Evolutionary conservation across 768 basidiomycete genomes (phyloP), one percentile per base, ranked within the genome.

Genomic region (Mycena latifolia): DNA sequence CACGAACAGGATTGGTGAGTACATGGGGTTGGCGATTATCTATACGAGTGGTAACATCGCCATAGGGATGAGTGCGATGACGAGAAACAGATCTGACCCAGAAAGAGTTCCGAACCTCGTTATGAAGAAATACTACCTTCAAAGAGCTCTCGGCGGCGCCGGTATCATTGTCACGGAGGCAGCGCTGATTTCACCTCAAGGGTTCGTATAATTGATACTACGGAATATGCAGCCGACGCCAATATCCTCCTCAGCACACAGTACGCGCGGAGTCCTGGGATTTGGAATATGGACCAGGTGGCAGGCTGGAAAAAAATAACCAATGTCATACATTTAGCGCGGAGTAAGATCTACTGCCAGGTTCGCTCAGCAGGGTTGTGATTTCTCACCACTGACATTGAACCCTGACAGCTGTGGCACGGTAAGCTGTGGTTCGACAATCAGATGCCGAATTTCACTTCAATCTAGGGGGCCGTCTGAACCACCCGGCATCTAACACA

Each of bases 301-400:
- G 67, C 69, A 20, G 84, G 73, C 5, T 86, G 85, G 84, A 84
- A 79, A 65, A 80, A 77, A 51, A 75, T 88, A 53, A 81, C 78
- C 1, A 82, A 84, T 52, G 79, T 78, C 2, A 83, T 88, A 10
- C 86, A 88, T 67, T 70, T 73, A 10, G 81, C 79, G 39, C 84
- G 82, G 10, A 78, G 80, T 9, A 67, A 76, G 27, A 83, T 87
- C 22, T 85, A 83, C 50, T 72, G 75, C 48, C 87, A 88, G 78
- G 79, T 80, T 47, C 39, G 72, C 47, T 29, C 11, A 3, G 24
- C 29, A 15, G 58, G 53, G 31, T 33, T 11, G 6, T 2, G 28
- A 10, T 27, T 48, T 28, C 24, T 18, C 5, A 10, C 47, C 7
- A n/a, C 41, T 43, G 25, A 46, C 20, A 14, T 57, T n/a, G n/a